phyloP scores from a whole-genome alignment of 345 rosid genomes.

The Physaria fendleri region DNA sequence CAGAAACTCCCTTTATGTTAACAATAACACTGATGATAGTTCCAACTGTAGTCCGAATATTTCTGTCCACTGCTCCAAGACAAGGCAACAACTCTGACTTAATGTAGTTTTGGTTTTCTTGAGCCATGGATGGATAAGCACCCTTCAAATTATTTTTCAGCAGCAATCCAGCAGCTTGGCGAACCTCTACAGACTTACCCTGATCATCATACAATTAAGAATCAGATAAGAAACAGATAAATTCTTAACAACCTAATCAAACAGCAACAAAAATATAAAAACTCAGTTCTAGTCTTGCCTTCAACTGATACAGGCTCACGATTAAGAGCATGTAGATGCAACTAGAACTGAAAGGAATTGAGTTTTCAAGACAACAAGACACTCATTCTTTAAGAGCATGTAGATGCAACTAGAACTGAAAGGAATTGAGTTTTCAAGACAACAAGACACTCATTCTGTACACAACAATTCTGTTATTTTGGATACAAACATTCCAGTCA shows the following conservation, averaged over 20 bases:
- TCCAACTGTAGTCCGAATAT: slow-evolving; percentile 89
- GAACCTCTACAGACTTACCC: slow-evolving; percentile 81
- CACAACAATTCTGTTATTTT: neutral
- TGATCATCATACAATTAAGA: slow-evolving; percentile 25
- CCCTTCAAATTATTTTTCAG: slow-evolving; percentile 79
- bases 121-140: slow-evolving; percentile 53
- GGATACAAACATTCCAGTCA: slow-evolving; percentile 16
- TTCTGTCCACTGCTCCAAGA: slow-evolving; percentile 82
- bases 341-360: neutral
- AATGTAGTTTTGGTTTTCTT: slow-evolving; percentile 56
- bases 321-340: neutral
- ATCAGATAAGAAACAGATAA: slow-evolving; percentile 5
- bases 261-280: neutral
- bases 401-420: neutral
- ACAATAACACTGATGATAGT: slow-evolving; percentile 75
- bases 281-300: neutral
- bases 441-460: neutral
- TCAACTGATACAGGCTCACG: neutral
- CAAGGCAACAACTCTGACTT: slow-evolving; percentile 81
- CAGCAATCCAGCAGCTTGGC: slow-evolving; percentile 97
- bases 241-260: slow-evolving; percentile 3
- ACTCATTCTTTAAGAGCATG: too few relatives aligned
- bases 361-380: neutral
- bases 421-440: neutral
- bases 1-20: slow-evolving; percentile 58